phyloP scores from a whole-genome alignment of 768 basidiomycete species.

The Candolleomyces eurysporus region DNA sequence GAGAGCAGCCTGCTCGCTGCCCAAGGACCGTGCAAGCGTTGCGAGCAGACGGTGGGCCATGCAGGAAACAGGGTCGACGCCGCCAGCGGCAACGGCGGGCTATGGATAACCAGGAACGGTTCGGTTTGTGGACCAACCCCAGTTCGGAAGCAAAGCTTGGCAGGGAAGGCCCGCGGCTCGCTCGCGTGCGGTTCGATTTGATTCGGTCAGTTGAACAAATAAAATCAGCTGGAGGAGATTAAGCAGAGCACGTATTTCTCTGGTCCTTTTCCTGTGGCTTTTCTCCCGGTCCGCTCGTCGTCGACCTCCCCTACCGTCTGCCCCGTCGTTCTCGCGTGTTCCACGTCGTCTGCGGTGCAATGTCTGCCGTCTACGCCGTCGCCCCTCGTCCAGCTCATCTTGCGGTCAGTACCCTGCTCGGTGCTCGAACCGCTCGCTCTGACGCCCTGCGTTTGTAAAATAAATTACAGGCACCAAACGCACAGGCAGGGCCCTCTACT shows the following conservation, averaged over 20 bases:
- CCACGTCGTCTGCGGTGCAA: conserved; percentile 20
- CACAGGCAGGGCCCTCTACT: conserved; percentile 45
- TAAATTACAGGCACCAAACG: conserved; percentile 20
- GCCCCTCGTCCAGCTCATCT: conserved; percentile 34
- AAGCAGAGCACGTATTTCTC: conserved; percentile 11
- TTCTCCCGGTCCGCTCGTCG: conserved; percentile 30
- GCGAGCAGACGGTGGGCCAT: conserved; percentile 27
- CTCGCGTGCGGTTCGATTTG: conserved; percentile 7
- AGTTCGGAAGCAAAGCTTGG: conserved; percentile 1
- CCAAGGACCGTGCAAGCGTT: conserved; percentile 27
- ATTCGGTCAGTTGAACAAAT: conserved; percentile 16
- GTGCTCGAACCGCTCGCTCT: conserved; percentile 33
- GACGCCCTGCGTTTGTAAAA: conserved; percentile 28
- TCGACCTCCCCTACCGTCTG: conserved; percentile 18
- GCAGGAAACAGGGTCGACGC: conserved; percentile 9
- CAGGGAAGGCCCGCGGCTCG: not conserved
- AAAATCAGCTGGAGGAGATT: conserved; percentile 25
- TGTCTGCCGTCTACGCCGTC: conserved; percentile 37
- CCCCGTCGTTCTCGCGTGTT: conserved; percentile 16
- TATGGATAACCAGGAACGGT: conserved; percentile 14
- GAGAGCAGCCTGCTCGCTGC: conserved; percentile 32
- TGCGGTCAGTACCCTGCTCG: conserved; percentile 22
- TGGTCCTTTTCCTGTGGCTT: conserved; percentile 13
- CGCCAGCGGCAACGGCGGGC: conserved; percentile 3
- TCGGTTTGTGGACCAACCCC: conserved; percentile 14